phyloP scores from a whole-genome alignment of 179 eudicot genomes.

The Pouteria campechiana region DNA sequence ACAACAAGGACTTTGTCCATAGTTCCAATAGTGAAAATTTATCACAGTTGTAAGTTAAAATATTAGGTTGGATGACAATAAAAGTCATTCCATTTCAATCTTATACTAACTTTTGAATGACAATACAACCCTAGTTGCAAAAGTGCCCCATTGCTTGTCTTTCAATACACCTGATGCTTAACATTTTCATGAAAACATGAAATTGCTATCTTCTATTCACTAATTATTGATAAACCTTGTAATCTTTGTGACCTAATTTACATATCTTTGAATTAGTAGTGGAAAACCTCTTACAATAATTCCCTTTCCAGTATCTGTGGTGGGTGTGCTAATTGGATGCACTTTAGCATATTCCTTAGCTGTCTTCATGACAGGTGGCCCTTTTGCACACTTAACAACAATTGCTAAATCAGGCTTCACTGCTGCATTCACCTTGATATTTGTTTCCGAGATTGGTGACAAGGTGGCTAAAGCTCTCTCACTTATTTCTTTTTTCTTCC shows the following conservation, averaged over 20 bases:
- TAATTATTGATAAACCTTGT: background rate
- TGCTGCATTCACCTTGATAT: slow-evolving; percentile 84
- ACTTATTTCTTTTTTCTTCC: no score
- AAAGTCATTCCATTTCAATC: background rate
- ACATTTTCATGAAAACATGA: background rate
- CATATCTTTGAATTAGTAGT: slow-evolving; percentile 44
- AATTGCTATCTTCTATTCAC: background rate
- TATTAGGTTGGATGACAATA: background rate
- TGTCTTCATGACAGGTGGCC: slow-evolving; percentile 65
- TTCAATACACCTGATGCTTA: no score
- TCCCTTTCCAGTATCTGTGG: slow-evolving; percentile 67
- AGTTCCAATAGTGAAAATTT: slow-evolving; percentile 25
- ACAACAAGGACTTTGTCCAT: slow-evolving; percentile 18
- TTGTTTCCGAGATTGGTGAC: slow-evolving; percentile 96
- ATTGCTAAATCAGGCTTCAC: slow-evolving; percentile 91
- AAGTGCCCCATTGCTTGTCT: no score
- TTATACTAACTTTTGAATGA: background rate
- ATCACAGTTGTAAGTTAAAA: slow-evolving; percentile 44
- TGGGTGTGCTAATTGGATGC: slow-evolving; percentile 70
- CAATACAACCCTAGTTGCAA: no score
- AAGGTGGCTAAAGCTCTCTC: no score
- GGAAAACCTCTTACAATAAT: slow-evolving; percentile 56
- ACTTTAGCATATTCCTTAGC: slow-evolving; percentile 55
- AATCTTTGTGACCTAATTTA: slow-evolving; percentile 8
- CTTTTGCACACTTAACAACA: slow-evolving; percentile 69